These are phyloP conservation scores for Rosa multiflora DNA, from an alignment of 306 rosid species.

Conservation along the genomic window DNA sequence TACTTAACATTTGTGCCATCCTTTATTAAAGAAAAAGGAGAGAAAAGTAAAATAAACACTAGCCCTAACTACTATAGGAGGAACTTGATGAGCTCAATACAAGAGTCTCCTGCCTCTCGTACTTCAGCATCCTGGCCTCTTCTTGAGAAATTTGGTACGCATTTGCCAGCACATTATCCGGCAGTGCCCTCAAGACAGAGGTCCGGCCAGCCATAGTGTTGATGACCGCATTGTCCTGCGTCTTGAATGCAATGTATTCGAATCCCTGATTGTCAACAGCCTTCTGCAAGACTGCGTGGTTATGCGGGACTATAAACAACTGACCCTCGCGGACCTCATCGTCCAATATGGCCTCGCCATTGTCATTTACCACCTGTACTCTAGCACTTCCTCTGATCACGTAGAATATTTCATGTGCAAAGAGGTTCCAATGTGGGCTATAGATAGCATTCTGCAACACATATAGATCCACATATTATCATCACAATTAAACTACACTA, in stretches of 20 bases:
- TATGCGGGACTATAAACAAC: slow-evolving; percentile 52
- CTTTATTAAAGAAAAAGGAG: not conserved
- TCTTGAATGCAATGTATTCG: slow-evolving; percentile 57
- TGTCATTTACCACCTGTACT: slow-evolving; percentile 48
- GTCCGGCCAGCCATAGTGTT: slow-evolving; percentile 44
- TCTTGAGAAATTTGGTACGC: slow-evolving; percentile 35
- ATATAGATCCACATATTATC: not conserved
- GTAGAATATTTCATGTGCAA: slow-evolving; percentile 47
- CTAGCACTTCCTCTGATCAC: slow-evolving; percentile 51
- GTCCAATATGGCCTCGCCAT: slow-evolving; percentile 42
- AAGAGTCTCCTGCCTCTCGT: slow-evolving; percentile 30
- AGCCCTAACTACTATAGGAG: slow-evolving; percentile 2
- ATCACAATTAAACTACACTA: not conserved
- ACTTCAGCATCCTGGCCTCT: slow-evolving; percentile 42
- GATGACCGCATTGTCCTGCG: slow-evolving; percentile 35
- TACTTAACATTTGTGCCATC: not conserved
- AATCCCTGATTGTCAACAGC: slow-evolving; percentile 37
- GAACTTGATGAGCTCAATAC: slow-evolving; percentile 33
- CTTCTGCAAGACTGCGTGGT: slow-evolving; percentile 42
- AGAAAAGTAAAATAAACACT: not conserved
- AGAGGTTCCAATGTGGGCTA: slow-evolving; percentile 56
- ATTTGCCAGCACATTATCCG: slow-evolving; percentile 40
- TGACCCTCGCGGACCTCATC: slow-evolving; percentile 41
- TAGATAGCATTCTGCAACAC: slow-evolving; percentile 47
- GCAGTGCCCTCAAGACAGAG: slow-evolving; percentile 33